Base-by-base conservation (phyloP, 140 eudicot genomes). In the Cichorium intybus region DNA sequence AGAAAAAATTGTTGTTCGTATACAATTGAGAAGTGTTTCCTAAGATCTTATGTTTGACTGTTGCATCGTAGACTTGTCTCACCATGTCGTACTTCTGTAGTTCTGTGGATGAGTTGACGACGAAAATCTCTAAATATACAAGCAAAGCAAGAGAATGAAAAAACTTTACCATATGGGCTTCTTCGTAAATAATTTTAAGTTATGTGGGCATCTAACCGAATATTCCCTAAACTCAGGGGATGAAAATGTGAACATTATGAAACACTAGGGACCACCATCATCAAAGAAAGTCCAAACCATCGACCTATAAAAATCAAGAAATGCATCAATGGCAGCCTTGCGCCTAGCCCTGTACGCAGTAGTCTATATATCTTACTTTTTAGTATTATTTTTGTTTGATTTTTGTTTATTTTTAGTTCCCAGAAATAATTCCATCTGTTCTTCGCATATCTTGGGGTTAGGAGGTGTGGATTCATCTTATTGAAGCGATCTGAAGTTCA, bases 381-480 rank as follows among this genome's bases (percentile, higher is more conserved):
- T 64, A 39, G 26, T 57, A 68, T 47, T 62, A 27, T 67, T 52
- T 72, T 65, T 39, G 20, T 64, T 60, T 50, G 7, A 29, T 12
- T 64, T 52, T 69, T 24, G 24, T 50, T 29, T 48, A 65, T 15
- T 60, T 62, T 37, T 62, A 29, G 51, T 64, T 58, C 52, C 31
- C 41, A 50, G 39, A 34, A 53, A 62, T 65, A 68, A 67, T 68
- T 66, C 54, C 72, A 66, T 75, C 79, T 78, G 75, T 77, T 77
- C 57, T 37, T 39, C 61, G 69, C 71, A 56, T 66, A 80, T 71
- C 61, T 60, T 69, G 64, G 95, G 91, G 88, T 85, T 78, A 80
- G 95, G 80, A 75, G 95, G 85, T 80, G 87, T 66, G 86, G 87
- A 86, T 86, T 80, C 77, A 60, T 77, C 53, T 8, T 21, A 15